Base-by-base conservation (phyloP, 768 basidiomycete species). In the Auricularia sp. region DNA sequence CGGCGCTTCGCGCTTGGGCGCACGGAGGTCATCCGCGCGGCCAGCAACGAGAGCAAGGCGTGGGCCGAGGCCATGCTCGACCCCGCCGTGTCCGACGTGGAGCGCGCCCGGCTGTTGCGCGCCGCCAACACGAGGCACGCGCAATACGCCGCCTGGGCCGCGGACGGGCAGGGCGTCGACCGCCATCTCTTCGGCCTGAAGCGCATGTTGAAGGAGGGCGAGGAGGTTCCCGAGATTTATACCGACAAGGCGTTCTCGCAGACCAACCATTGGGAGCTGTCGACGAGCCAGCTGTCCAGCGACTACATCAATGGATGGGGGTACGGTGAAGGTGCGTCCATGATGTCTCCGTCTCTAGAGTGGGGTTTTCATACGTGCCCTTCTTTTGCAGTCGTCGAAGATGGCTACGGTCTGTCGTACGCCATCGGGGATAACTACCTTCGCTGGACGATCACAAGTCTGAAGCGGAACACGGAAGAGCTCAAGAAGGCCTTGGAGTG, bases 151-250 rank as follows among this genome's bases (percentile, higher is more conserved):
- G 79, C 82, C 2, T 95, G 93, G 90, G 95, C 96, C 0, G 91
- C 93, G 1, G 91, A 96, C 66, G 97, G 90, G 1, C 87, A 91
- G 74, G 97, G 95, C 56, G 93, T 99, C 23, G 96, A 98, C 75
- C 81, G 96, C 39, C 97, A 99, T 75, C 77, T 98, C 66, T 98
- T 95, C 74, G 97, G 95, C 7, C 77, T 99, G 69, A 95, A 91
- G 79, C 89, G 87, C 79, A 77, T 91, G 70, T 68, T 98, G 59
- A 77, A 80, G 62, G 83, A 84, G 10, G 90, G 86, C 35, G 95
- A 98, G 74, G 70, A 77, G 39, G 66, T 87, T 42, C 95, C 91
- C 0, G 83, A 75, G 66, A 78, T 97, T 2, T 95, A 91, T 78
- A 80, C 71, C 60, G 93, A 98, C 70, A 75, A 76, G 62, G 85